These are phyloP conservation scores for Xylaria venustula DNA, from an alignment of 495 filamentous ascomycete genomes.

Conservation along the genomic window DNA sequence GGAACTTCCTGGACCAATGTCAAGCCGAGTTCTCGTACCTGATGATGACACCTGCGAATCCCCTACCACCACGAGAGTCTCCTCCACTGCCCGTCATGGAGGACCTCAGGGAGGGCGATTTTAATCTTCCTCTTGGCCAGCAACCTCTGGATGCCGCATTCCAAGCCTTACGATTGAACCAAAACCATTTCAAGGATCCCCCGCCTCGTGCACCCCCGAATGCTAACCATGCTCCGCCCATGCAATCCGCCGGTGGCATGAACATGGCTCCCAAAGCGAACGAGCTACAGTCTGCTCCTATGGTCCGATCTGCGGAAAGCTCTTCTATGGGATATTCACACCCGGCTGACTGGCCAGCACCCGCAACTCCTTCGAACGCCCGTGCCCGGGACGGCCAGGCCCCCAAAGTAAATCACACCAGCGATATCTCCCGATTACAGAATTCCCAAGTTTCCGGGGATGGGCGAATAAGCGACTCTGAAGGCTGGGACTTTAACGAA, in stretches of 20 bases:
- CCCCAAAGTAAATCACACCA: slow-evolving; percentile 54
- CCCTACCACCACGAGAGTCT: slow-evolving; percentile 56
- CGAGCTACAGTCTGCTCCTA: slow-evolving; percentile 41
- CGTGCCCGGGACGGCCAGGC: slow-evolving; percentile 55
- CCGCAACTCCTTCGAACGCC: slow-evolving; percentile 32
- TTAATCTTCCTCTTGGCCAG: slow-evolving; percentile 32
- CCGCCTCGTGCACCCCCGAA: slow-evolving; percentile 42
- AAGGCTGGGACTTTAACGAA: slow-evolving; percentile 94
- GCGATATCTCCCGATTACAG: slow-evolving; percentile 26
- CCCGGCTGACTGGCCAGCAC: slow-evolving; percentile 42
- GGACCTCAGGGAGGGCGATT: slow-evolving; percentile 49
- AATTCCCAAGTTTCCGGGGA: slow-evolving; percentile 39
- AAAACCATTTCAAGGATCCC: slow-evolving; percentile 42
- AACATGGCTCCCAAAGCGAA: slow-evolving; percentile 37
- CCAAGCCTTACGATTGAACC: slow-evolving; percentile 39
- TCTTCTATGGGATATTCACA: slow-evolving; percentile 28
- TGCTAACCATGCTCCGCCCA: slow-evolving; percentile 53
- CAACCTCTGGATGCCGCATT: slow-evolving; percentile 31
- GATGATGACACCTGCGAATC: slow-evolving; percentile 62
- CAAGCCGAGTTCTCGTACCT: slow-evolving; percentile 64
- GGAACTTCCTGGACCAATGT: slow-evolving; percentile 62
- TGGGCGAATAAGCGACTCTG: slow-evolving; percentile 52
- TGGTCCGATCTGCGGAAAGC: slow-evolving; percentile 45
- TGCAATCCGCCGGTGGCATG: slow-evolving; percentile 34
- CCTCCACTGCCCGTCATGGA: slow-evolving; percentile 50